Conservation (phyloP, 441 rosid species). For the Macaranga tanarius region DNA sequence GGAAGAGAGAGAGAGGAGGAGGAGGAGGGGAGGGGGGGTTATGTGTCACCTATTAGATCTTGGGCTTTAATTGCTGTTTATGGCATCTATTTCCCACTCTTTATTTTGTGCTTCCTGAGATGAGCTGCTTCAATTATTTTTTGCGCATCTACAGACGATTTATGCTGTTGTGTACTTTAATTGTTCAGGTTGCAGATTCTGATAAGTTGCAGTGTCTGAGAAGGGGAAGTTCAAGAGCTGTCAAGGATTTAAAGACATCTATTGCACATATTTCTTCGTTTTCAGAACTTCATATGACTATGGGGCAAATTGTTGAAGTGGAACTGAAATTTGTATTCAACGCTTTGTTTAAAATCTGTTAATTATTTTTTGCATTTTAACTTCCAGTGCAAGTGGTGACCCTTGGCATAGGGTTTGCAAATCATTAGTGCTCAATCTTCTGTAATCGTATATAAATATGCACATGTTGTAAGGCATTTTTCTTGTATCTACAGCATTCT, state of each 20-base stretch:
- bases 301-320: background rate
- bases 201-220: background rate
- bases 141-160: background rate
- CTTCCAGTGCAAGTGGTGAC: background rate
- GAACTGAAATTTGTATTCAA: background rate
- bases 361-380: background rate
- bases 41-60: too few species aligned
- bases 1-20: too few species aligned
- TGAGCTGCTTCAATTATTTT: background rate
- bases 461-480: background rate
- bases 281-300: background rate
- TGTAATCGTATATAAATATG: background rate
- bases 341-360: background rate
- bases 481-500: background rate
- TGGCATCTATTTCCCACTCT: too few species aligned
- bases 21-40: too few species aligned
- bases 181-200: slow-evolving; percentile 9
- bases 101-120: too few species aligned
- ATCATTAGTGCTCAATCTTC: background rate
- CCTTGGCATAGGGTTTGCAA: background rate
- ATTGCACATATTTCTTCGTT: background rate
- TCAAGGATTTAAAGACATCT: background rate
- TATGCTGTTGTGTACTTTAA: background rate
- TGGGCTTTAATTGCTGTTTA: too few species aligned
- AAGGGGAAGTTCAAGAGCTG: background rate